Evolutionary conservation across 768 basidiomycete species (phyloP), one percentile per base, ranked within the genome.

Genomic region (Mycena olivaceomarginata): DNA sequence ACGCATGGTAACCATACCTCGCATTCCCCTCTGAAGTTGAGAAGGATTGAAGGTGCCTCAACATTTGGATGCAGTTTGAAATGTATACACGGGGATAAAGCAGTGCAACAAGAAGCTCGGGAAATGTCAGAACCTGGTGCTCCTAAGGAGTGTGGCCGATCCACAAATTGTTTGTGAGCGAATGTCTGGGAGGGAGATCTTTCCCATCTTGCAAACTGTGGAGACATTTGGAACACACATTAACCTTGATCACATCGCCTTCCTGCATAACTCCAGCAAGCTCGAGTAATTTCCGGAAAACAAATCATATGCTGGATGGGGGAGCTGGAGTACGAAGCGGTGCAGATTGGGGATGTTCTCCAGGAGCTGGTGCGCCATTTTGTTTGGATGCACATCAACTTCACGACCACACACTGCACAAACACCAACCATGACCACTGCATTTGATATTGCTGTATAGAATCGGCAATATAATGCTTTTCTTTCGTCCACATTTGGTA

Each of bases 71-170:
- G 85, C 3, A 89, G 75, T 70, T 89, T 88, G 82, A 82, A 1
- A 86, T 80, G 67, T 81, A 87, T 0, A 84, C 83, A 0, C 79
- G 74, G 0, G 87, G 85, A 75, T 84, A 88, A 0, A 82, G 45
- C 0, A 78, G 81, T 0, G 83, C 78, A 13, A 89, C 82, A 1
- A 89, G 82, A 11, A 88, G 85, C 77, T 89, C 87, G 0, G 86
- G 80, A 31, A 88, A 66, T 0, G 87, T 87, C 3, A 89, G 74
- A 4, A 59, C 37, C n/a, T 79, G 40, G 0, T 88, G 73, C 40
- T 84, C 77, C 48, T 65, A 75, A 0, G 88, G 88, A 6, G 84
- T 71, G 0, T 74, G 9, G 12, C 88, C 88, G 31, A 88, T 82
- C 88, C 87, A 89, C 45, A 89, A 64, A 11, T 82, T 79, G 67